Percentiles rank a stretch among this genome's conserved stretches.
Conservation (phyloP, 169 alveolate genomes). For the Miamiensis avidus region DNA sequence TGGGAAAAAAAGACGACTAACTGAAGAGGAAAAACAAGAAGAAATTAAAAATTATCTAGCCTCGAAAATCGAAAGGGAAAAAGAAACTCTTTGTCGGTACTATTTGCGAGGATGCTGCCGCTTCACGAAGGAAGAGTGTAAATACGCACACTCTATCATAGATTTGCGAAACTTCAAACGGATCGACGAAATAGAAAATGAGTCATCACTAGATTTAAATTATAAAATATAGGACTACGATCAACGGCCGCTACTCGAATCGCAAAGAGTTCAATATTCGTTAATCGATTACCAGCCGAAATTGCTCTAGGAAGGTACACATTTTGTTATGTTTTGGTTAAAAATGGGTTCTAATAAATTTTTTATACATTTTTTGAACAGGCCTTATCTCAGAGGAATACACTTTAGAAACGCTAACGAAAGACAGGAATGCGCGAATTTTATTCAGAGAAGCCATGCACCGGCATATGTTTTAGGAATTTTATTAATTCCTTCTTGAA, state of each 20-base stretch:
- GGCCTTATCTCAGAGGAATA: neutral
- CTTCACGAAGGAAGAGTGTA: slow-evolving; percentile 2
- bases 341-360: too few relatives aligned
- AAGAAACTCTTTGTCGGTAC: slow-evolving; percentile 8
- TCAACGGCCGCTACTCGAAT: neutral
- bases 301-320: neutral
- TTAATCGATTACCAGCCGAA: neutral
- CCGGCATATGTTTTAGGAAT: neutral
- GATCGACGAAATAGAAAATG: neutral
- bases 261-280: neutral
- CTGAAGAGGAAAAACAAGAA: neutral
- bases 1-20: neutral
- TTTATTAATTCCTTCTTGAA: neutral
- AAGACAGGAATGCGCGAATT: neutral
- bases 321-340: neutral
- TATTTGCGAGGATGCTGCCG: slow-evolving; percentile 19
- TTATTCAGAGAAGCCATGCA: neutral
- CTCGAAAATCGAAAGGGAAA: neutral
- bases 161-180: neutral
- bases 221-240: neutral
- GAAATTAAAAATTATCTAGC: neutral
- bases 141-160: slow-evolving; percentile 16
- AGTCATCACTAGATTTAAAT: neutral
- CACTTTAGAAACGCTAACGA: neutral
- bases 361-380: too few relatives aligned